These are phyloP conservation scores for Pichia californica DNA, from an alignment of 805 yeast species.

Conservation along the genomic window DNA sequence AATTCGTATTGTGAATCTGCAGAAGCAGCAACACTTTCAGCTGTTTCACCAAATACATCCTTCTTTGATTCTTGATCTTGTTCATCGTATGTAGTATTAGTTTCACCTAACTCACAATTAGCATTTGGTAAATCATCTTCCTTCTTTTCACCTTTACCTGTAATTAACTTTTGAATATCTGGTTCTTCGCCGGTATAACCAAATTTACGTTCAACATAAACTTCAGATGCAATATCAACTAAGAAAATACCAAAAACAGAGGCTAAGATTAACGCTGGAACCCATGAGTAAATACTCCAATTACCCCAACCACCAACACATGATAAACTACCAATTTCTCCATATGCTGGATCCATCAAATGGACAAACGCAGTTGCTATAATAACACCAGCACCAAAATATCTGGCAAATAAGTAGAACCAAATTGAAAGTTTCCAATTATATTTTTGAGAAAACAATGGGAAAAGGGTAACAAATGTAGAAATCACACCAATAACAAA, in stretches of 20 bases:
- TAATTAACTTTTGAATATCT: constrained; percentile 23
- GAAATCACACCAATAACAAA: constrained; percentile 54
- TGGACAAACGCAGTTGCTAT: constrained; percentile 76
- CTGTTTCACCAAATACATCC: no score
- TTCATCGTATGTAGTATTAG: no score
- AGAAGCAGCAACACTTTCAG: no score
- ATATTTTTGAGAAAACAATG: constrained; percentile 47
- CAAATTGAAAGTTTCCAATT: constrained; percentile 47
- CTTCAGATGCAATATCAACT: constrained; percentile 38
- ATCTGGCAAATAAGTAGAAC: constrained; percentile 57
- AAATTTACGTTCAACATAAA: constrained; percentile 30
- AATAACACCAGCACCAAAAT: constrained; percentile 75
- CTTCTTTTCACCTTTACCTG: constrained; percentile 22
- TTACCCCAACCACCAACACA: constrained; percentile 54
- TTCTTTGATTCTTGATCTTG: not conserved
- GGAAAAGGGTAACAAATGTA: constrained; percentile 49
- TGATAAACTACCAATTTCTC: constrained; percentile 44
- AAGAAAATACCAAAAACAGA: constrained; percentile 40
- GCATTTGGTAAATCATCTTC: constrained; percentile 14
- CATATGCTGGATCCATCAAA: constrained; percentile 58
- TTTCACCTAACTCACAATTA: not conserved
- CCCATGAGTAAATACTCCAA: constrained; percentile 42
- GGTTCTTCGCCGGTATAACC: constrained; percentile 12
- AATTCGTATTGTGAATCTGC: constrained; percentile 4
- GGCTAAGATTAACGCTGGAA: constrained; percentile 42